Evolutionary conservation across 805 yeast species (phyloP).

Genomic region (Kodamaea kakaduensis): DNA sequence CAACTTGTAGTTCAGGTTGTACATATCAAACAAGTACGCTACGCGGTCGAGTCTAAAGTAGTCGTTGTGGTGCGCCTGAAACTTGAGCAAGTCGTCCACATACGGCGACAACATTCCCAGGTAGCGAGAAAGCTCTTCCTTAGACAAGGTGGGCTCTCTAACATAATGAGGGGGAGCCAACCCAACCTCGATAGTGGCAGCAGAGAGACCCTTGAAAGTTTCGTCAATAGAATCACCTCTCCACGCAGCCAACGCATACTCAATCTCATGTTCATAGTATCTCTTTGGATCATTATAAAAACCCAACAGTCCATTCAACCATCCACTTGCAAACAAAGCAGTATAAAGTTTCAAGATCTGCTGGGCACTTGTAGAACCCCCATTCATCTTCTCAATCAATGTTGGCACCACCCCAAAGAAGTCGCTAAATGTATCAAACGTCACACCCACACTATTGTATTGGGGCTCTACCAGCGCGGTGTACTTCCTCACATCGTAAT

Average conservation of each 20-base stretch:
- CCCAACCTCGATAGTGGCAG: slow-evolving; percentile 4
- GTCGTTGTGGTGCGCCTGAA: slow-evolving; percentile 7
- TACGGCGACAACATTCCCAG: background rate
- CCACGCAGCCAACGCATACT: slow-evolving; percentile 3
- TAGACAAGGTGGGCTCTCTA: slow-evolving; percentile 1
- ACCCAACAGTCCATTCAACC: slow-evolving; percentile 3
- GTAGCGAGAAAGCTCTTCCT: background rate
- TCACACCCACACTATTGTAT: background rate
- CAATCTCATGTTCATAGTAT: slow-evolving; percentile 1
- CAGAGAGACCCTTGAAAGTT: background rate
- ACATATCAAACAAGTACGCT: slow-evolving; percentile 1
- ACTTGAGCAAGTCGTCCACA: slow-evolving; percentile 3
- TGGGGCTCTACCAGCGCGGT: background rate
- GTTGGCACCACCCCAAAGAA: background rate
- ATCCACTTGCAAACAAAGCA: slow-evolving; percentile 8
- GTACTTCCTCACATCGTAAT: background rate
- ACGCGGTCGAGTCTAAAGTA: slow-evolving; percentile 8
- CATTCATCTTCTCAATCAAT: background rate
- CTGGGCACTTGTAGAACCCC: background rate
- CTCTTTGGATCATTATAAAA: background rate
- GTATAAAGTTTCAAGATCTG: slow-evolving; percentile 3
- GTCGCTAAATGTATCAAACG: slow-evolving; percentile 1
- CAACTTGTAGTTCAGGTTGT: background rate
- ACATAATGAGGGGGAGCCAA: slow-evolving; percentile 8
- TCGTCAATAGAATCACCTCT: too few species aligned